Evolutionary conservation across 192 early-diverging fungal species (phyloP).

Genomic region (Cladochytrium replicatum): DNA sequence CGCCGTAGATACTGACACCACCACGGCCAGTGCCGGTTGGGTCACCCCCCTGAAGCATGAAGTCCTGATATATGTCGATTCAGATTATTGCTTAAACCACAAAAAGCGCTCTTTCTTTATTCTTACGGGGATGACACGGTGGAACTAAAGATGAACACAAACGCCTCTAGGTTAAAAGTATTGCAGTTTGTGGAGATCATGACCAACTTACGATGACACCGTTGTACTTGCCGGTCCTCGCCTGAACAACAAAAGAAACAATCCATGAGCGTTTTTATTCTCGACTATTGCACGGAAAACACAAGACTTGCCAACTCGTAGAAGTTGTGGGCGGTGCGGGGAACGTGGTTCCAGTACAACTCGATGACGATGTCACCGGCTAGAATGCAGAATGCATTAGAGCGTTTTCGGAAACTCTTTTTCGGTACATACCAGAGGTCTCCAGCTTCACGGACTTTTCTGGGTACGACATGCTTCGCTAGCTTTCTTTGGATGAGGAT

Average conservation of each 20-base stretch:
- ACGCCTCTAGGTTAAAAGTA: not conserved
- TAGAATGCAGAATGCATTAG: too few relatives aligned
- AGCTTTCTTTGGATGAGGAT: too few relatives aligned
- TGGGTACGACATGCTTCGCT: too few relatives aligned
- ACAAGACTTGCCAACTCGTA: slow-evolving; percentile 46
- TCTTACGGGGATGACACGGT: slow-evolving; percentile 57
- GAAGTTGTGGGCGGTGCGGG: slow-evolving; percentile 75
- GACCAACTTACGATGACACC: slow-evolving; percentile 46
- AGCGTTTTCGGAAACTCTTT: too few relatives aligned
- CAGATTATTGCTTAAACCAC: too few relatives aligned
- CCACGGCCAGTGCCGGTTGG: slow-evolving; percentile 91
- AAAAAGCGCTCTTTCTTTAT: not conserved
- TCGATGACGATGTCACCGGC: slow-evolving; percentile 60
- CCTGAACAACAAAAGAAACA: slow-evolving; percentile 24
- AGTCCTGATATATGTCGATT: too few relatives aligned
- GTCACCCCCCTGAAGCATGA: slow-evolving; percentile 96
- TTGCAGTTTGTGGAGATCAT: not conserved
- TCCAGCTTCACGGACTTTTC: too few relatives aligned
- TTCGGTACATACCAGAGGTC: too few relatives aligned
- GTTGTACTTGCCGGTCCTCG: slow-evolving; percentile 77
- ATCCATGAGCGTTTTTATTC: not conserved
- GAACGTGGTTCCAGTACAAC: slow-evolving; percentile 80
- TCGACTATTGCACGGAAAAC: not conserved
- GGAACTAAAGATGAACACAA: slow-evolving; percentile 45
- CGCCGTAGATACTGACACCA: slow-evolving; percentile 76